Evolutionary conservation across 1,284 basidiomycete species (phyloP), one percentile per base, ranked within the genome.

Genomic region (Sanghuangporus weigelae): DNA sequence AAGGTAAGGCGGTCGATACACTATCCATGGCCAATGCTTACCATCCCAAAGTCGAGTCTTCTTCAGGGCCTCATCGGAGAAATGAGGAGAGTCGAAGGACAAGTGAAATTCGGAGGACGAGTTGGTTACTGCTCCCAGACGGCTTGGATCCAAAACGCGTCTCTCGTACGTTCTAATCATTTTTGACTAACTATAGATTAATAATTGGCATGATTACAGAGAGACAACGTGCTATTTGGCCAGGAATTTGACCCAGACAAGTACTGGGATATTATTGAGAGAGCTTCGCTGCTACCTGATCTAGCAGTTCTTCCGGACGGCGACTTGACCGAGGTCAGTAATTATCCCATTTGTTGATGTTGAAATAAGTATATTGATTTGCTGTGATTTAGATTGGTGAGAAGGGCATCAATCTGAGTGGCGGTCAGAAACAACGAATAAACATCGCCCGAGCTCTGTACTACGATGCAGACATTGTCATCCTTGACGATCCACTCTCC

Each of bases 91-190:
- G 71, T 78, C 0, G 69, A 73, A 2, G 90, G 90, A 0, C 71
- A 75, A 2, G 82, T 89, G 38, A 75, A 74, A 0, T 85, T 89
- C 68, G 88, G 90, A 51, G 91, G 89, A 1, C 80, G 79, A 7
- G 82, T 95, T 0, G 88, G 84, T 0, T 96, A 95, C 75, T 94
- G 91, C 72, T 84, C 92, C 3, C 93, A 95, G 73, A 85, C 80
- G 26, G 89, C 93, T 1, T 96, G 94, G 93, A 95, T 96, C 60
- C 93, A 95, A 72, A 93, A 92, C 70, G 86, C 88, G 0, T 85
- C 88, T 2, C 68, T 94, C 67, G 86, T 89, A 59, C 68, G 84
- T 68, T 73, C 63, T 70, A 74, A 31, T 73, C 2, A 7, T 26
- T n/a, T 36, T 39, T 26, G 23, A 4, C 36, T 12, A 51, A 26